A percentile compares a stretch with the other conserved stretches of the same genome.
Evolutionary conservation across 2,329 filamentous ascomycete species (phyloP).

Genomic region (Fusarium oligoseptatum): DNA sequence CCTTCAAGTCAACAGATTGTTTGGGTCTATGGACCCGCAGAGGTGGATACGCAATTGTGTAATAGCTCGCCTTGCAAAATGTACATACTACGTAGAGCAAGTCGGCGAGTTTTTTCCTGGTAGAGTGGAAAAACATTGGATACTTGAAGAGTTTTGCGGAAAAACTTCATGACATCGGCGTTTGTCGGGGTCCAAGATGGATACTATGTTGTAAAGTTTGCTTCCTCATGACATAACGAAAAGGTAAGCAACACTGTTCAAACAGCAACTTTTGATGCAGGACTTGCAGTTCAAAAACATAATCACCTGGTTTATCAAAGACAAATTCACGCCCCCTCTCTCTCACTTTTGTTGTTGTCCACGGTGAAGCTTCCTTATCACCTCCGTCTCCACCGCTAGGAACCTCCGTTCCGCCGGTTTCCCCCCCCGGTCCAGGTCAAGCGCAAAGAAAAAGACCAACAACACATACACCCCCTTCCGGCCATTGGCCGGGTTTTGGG

Average conservation of each 20-base stretch:
- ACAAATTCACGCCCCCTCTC: not conserved
- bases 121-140: not conserved
- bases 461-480: slow-evolving; percentile 27
- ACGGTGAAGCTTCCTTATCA: slow-evolving; percentile 18
- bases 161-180: slow-evolving; percentile 34
- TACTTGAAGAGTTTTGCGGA: not conserved
- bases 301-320: slow-evolving; percentile 2
- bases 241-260: slow-evolving; percentile 8
- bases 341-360: not conserved
- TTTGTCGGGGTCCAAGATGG: slow-evolving; percentile 23
- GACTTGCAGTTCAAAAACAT: slow-evolving; percentile 2
- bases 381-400: slow-evolving; percentile 27
- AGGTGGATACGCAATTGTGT: slow-evolving; percentile 41
- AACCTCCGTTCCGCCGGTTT: slow-evolving; percentile 36
- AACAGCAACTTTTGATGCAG: slow-evolving; percentile 5
- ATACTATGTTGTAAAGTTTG: slow-evolving; percentile 30
- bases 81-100: slow-evolving; percentile 1
- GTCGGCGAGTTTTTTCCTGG: not conserved
- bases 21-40: slow-evolving; percentile 21
- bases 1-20: not conserved
- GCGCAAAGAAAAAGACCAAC: not conserved
- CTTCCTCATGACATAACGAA: slow-evolving; percentile 33
- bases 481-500: slow-evolving; percentile 18
- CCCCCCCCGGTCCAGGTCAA: slow-evolving; percentile 19
- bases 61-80: slow-evolving; percentile 12